A percentile compares a stretch with the other conserved stretches of the same genome.
Evolutionary conservation across 2,329 filamentous ascomycete species (phyloP).

Genomic region (Colletotrichum lentis): DNA sequence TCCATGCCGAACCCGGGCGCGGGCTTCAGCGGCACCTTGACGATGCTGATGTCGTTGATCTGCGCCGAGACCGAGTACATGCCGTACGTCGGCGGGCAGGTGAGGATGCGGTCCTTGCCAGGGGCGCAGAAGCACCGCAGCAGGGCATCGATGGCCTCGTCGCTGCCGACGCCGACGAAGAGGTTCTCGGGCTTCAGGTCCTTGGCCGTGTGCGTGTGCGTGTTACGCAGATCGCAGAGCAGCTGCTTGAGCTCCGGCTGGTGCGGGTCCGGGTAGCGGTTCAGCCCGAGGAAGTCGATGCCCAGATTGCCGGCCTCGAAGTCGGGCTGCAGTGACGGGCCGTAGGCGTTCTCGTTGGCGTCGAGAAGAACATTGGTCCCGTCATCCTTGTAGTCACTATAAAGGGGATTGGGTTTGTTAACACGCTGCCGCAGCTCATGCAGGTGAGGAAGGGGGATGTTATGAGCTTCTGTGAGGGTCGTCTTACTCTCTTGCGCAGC

Average conservation of each 20-base stretch:
- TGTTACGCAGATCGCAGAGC: conserved; percentile 88
- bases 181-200: conserved; percentile 80
- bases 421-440: conserved; percentile 5
- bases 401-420: conserved; percentile 40
- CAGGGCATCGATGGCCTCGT: conserved; percentile 95
- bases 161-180: conserved; percentile 94
- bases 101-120: conserved; percentile 86
- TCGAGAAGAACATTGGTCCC: conserved; percentile 95
- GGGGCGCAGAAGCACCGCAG: conserved; percentile 93
- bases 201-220: conserved; percentile 78
- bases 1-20: conserved; percentile 79
- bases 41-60: conserved; percentile 88
- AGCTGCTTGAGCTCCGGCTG: conserved; percentile 85
- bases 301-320: conserved; percentile 61
- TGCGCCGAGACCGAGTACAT: conserved; percentile 97
- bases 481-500: conserved; percentile 81
- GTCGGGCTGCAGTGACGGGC: conserved; percentile 73
- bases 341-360: conserved; percentile 97
- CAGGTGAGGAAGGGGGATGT: neutral
- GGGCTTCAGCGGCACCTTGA: conserved; percentile 82
- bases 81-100: conserved; percentile 95
- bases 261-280: conserved; percentile 97
- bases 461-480: conserved; percentile 7
- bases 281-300: conserved; percentile 81
- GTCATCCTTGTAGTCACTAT: conserved; percentile 97